Evolutionary conservation across 768 basidiomycete species (phyloP), one percentile per base, ranked within the genome.

Genomic region (Cystobasidium ongulense): DNA sequence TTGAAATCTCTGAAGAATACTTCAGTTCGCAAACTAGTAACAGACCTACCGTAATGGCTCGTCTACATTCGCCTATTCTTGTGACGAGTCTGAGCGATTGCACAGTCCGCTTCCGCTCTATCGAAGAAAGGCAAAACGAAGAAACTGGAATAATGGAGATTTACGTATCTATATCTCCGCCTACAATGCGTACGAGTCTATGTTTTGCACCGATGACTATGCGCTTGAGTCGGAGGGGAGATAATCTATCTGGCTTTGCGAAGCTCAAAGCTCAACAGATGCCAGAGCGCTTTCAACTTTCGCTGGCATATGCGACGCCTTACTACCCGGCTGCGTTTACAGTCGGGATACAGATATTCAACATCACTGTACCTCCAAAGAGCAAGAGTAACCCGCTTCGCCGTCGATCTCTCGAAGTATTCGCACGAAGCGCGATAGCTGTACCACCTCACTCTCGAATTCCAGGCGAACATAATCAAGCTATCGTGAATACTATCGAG

Each of bases 201-300:
- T 71, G 68, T 38, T 71, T 71, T 29, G 68, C 52, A 8, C 68
- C 68, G 7, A 71, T 71, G 68, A 54, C 27, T 11, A 71, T 71
- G 65, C 7, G 43, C 10, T 41, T 67, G 8, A 5, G 4, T 4
- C 46, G 46, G n/a, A 64, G 33, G 35, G 35, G 63, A 23, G 4
- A 17, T 2, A 36, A n/a, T 7, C 33, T 38, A 25, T 41, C 39
- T 43, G 31, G 29, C 38, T 31, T 50, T 21, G 46, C 46, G 10
- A 71, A 61, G 53, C 33, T 64, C 46, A 43, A 54, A 71, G 27
- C 7, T 71, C 11, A 35, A 10, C 54, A 36, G 25, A 21, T 4
- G 13, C 31, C 33, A 5, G 23, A 54, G 13, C 50, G 36, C 36
- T 59, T 71, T 43, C 23, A 36, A n/a, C 36, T 71, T 1, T 35